Evolutionary conservation across 768 basidiomycete species (phyloP), one percentile per base, ranked within the genome.

Genomic region (Cystobasidium onofrii): DNA sequence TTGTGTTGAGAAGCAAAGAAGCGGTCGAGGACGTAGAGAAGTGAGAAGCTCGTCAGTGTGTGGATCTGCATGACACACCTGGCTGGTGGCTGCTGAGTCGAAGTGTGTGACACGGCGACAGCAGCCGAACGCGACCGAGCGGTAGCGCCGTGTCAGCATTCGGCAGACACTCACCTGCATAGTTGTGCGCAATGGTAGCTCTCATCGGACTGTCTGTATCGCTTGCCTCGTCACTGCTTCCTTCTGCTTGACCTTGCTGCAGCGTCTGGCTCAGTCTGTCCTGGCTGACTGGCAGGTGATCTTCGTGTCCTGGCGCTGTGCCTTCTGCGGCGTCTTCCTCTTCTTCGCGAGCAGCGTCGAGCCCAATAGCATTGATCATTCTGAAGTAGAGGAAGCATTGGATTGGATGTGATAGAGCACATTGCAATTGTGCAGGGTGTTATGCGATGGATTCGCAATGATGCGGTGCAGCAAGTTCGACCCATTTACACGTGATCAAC

Each of bases 341-440:
- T 46, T 64, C 63, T 64, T 39, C 63, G 3, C 43, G 34, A 46
- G 34, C 43, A 64, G 63, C 39, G 31, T 64, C 63, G 20, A 61
- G 23, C 1, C 54, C 50, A 17, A 71, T 20, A 13, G 69, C 69
- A 34, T 71, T 71, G 69, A 71, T 71, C 69, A 71, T 71, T 34
- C 69, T 71, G 63, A 50, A 9, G 46, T 4, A 20, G 18, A 20
- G 18, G 10, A 15, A 50, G 46, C 46, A 50, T 50, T 20, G 46
- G n/a, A 20, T 7, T 12, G 6, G 46, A 20, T 50, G 12, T 50
- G 46, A 9, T 12, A 12, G n/a, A n/a, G 4, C 4, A 17, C 46
- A 50, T 7, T 50, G 39, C 52, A 29, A 10, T 4, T 54, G 52
- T 54, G 52, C 52, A 54, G 52, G 6, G 27, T 29, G 20, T 2